These are phyloP conservation scores for Yamadazyma sp. DNA, from an alignment of 805 yeast species.

Conservation along the genomic window DNA sequence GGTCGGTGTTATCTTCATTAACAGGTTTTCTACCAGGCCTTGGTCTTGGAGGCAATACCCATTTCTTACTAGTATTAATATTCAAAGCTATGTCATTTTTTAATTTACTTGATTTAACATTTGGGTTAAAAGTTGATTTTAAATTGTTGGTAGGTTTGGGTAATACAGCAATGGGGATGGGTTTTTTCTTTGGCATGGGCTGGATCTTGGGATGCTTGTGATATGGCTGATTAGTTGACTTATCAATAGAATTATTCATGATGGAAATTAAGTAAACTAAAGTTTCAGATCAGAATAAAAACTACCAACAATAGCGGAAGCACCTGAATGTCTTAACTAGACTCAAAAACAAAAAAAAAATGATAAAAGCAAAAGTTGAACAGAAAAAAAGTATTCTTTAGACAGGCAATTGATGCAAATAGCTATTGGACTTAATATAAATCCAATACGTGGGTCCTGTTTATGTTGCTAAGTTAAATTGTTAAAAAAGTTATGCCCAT, in stretches of 20 bases:
- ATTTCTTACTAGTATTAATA: slow-evolving; percentile 36
- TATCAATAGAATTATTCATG: slow-evolving; percentile 6
- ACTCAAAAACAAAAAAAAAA: no score
- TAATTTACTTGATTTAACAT: slow-evolving; percentile 15
- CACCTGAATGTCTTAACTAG: no score
- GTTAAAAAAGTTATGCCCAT: no score
- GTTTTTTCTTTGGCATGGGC: slow-evolving; percentile 18
- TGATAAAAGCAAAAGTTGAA: no score
- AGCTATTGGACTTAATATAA: no score
- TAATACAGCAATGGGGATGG: slow-evolving; percentile 29
- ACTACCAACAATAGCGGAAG: no score
- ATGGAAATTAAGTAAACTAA: no score
- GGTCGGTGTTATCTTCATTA: slow-evolving; percentile 8
- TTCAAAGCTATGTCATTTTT: slow-evolving; percentile 20
- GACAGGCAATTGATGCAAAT: no score
- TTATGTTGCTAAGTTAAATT: no score
- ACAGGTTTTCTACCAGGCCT: slow-evolving; percentile 48
- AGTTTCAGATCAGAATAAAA: no score
- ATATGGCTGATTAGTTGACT: slow-evolving; percentile 1
- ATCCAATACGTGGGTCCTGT: no score
- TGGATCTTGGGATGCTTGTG: slow-evolving; percentile 33
- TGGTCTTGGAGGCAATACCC: slow-evolving; percentile 60
- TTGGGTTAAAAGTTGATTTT: slow-evolving; percentile 19
- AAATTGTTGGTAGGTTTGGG: slow-evolving; percentile 25
- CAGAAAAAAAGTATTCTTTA: no score